Evolutionary conservation across 225 moss, liverwort and hornwort genomes (phyloP), one percentile per base, ranked within the genome.

Genomic region (Neckera pumila): DNA sequence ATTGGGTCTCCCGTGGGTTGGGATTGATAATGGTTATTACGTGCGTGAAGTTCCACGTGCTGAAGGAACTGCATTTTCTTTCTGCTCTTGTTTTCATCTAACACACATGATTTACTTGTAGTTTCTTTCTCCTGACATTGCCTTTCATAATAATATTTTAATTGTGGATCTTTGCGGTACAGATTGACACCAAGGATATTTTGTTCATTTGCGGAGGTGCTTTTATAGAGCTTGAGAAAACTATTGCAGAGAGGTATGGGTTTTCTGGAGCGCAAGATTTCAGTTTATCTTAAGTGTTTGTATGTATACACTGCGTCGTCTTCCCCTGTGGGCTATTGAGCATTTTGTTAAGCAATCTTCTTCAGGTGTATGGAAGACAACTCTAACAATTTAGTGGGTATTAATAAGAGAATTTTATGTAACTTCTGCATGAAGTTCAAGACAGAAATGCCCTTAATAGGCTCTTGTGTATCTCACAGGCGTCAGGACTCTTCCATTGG

Each of bases 151-250:
- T 51, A 22, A 28, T 47, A 10, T 47, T 63, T 53, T 78, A 54
- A 30, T 42, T 85, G 49, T 87, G 87, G 38, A 76, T 77, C 47
- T 87, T 66, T 76, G 70, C 16, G 61, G 33, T 87, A 57, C 93
- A 98, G 98, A 96, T 98, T 76, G 98, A 97, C 82, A 98, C 98
- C 53, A 98, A 98, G 89, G 98, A 98, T 86, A 98, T 98, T 86
- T 95, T 98, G 42, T 98, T 98, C 77, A 98, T 98, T 88, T 98
- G 98, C 82, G 98, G 98, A 65, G 98, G 98, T 92, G 98, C 98
- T 36, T 98, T 98, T 90, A 95, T 98, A 70, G 98, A 98, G 91
- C 95, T 98, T 89, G 98, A 98, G 88, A 98, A 98, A 86, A 98
- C 98, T 33, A 98, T 98, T 85, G 97, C 97, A 66, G 98, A 97